Base-by-base conservation (phyloP, 225 moss, liverwort and hornwort species). In the Marchantia polymorpha region DNA sequence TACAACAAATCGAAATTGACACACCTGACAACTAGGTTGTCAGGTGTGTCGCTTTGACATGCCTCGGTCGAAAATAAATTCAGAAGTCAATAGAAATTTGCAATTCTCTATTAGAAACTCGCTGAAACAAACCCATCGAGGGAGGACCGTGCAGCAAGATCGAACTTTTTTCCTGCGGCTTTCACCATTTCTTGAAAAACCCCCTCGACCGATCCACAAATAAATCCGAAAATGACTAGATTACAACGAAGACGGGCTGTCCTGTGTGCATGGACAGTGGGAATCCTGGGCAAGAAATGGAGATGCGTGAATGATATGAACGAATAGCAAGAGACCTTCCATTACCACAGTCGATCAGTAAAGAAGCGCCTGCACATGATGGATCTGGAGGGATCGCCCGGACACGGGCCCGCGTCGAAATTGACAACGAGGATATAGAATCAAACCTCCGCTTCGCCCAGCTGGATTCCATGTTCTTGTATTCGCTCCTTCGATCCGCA, bases 391-490 rank as follows among this genome's bases (percentile, higher is more conserved):
- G 61, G n/a, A 61, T 61, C 61, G 23, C 61, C 61, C 22, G n/a
- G 61, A 61, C 61, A 61, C 4, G 7, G 9, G 23, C n/a, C 26
- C 25, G 25, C 65, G 65, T 69, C 23, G 50, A 47, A 13, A 12
- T 23, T 72, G 72, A 72, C 72, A 72, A 72, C 72, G 17, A 52
- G 72, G 72, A 51, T 72, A n/a, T 51, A 52, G 72, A 72, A 72
- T 72, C 69, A 69, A 72, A 47, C 47, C 23, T n/a, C 13, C 72
- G 51, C 49, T 72, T 72, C 50, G 23, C 52, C 72, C 72, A 72
- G 72, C 72, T 72, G 72, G 72, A 72, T 17, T 69, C 47, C 46
- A 48, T 72, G 50, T 47, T 72, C 72, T 72, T 72, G 67, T 67
- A n/a, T 29, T 56, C 31, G 27, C 11, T 17, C 12, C 4, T 67